Conservation (phyloP, 495 filamentous ascomycete species). For the Annulohypoxylon bovei region DNA sequence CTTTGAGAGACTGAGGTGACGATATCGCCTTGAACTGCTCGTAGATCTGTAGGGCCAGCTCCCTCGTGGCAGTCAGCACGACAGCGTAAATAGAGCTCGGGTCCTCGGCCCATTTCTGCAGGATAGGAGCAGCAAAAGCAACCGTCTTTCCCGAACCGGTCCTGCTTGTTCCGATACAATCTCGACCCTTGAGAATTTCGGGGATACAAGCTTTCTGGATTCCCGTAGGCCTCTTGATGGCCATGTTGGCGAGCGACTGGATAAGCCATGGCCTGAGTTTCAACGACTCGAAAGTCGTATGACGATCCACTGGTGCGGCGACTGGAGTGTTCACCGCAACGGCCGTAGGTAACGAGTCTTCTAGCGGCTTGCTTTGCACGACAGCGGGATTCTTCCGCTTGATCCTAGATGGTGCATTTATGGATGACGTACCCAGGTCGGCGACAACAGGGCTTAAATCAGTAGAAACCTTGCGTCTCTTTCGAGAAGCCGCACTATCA, state of each 20-base stretch:
- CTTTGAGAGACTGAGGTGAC: conserved; percentile 83
- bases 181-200: conserved; percentile 85
- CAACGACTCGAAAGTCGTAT: conserved; percentile 77
- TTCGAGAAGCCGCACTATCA: conserved; percentile 57
- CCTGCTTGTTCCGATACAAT: conserved; percentile 92
- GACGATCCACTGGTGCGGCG: conserved; percentile 54
- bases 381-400: conserved; percentile 46
- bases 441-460: conserved; percentile 20
- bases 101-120: conserved; percentile 93
- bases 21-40: conserved; percentile 95
- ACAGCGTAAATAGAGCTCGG: conserved; percentile 90
- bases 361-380: conserved; percentile 20
- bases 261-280: conserved; percentile 88
- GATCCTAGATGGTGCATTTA: conserved; percentile 61
- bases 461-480: conserved; percentile 57
- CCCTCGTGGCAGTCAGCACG: conserved; percentile 88
- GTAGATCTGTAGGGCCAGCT: conserved; percentile 93
- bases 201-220: conserved; percentile 95
- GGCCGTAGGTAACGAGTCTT: conserved; percentile 23
- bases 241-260: conserved; percentile 84
- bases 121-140: conserved; percentile 91
- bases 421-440: conserved; percentile 37
- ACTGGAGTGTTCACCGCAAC: conserved; percentile 36
- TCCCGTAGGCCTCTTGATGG: conserved; percentile 85
- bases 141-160: conserved; percentile 99